Base-by-base conservation (phyloP, 352 stramenopile genomes). In the Synura sp. region DNA sequence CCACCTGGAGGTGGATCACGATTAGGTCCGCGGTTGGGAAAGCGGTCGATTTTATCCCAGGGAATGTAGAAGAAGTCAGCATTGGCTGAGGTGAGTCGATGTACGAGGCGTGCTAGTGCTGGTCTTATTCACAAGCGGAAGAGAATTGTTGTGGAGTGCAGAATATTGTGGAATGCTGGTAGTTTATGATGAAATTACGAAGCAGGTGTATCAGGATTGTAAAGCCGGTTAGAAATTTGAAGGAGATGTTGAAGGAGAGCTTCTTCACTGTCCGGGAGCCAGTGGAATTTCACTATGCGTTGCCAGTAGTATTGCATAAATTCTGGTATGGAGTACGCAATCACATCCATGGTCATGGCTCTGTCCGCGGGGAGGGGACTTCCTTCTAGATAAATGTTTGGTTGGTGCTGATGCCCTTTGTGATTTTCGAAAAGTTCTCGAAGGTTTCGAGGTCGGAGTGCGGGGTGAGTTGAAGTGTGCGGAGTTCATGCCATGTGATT, bases 241-340 rank as follows among this genome's bases (percentile, higher is more conserved):
- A 63, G 49, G 49, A 63, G 49, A 63, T 63, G 49, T 29, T 63
- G 49, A 12, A 63, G 49, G 4, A 63, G 49, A 22, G 49, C 49
- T 19, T 63, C 49, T 63, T 63, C 49, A 63, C 49, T 63, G 49
- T 63, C 49, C 27, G 49, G 49, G 29, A 63, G 49, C 49, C 49
- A 63, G 49, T 63, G 49, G 29, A 63, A 63, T 63, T 63, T 63
- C 49, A 29, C 49, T 12, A 63, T 63, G 49, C 49, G 49, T 63
- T 63, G 49, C 49, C 49, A 63, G 49, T 63, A 63, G 29, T 63
- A 63, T 63, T 63, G 49, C 12, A 63, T 63, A 12, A 63, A 29
- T 63, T 63, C 49, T 63, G 49, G 49, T 12, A 63, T 22, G 49
- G 49, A 63, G 14, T 63, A 22, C 29, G 49, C 29, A 29, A 63